These are phyloP conservation scores for Monilinia polystroma DNA, from an alignment of 2,329 filamentous ascomycete genomes.

Conservation along the genomic window DNA sequence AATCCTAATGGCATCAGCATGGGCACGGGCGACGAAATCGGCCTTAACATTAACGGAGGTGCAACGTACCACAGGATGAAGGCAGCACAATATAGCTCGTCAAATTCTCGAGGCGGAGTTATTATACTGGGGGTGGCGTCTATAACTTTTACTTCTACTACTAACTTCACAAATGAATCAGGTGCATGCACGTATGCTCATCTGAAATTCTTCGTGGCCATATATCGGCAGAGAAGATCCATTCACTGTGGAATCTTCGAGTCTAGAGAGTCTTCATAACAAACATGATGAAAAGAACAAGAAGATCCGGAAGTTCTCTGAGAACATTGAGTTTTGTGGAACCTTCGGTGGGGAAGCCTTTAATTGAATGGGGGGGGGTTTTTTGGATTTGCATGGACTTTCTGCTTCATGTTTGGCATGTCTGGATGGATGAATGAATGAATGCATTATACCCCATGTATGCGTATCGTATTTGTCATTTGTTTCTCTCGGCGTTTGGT, in stretches of 20 bases:
- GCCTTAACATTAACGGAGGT: neutral
- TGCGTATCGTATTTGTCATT: constrained; percentile 6
- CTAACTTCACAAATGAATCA: neutral
- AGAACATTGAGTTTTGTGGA: neutral
- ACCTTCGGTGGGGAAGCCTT: neutral
- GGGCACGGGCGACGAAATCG: neutral
- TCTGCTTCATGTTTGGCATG: too few species aligned
- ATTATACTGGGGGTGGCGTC: neutral
- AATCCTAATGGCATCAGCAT: neutral
- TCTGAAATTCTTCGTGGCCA: neutral
- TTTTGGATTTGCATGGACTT: neutral
- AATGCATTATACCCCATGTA: constrained; percentile 15
- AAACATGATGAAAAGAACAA: neutral
- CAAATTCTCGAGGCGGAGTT: neutral
- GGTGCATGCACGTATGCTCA: neutral
- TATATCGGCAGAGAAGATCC: neutral
- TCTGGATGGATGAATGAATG: neutral
- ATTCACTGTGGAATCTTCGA: too few species aligned
- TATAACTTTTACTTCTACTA: neutral
- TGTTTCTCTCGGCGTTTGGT: neutral
- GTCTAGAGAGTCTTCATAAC: neutral
- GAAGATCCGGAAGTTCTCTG: neutral
- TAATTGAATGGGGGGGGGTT: neutral
- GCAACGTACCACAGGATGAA: neutral
- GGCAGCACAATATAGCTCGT: neutral